These are phyloP conservation scores for Cyclocybe aegerita DNA, from an alignment of 768 basidiomycete genomes.

Conservation along the genomic window DNA sequence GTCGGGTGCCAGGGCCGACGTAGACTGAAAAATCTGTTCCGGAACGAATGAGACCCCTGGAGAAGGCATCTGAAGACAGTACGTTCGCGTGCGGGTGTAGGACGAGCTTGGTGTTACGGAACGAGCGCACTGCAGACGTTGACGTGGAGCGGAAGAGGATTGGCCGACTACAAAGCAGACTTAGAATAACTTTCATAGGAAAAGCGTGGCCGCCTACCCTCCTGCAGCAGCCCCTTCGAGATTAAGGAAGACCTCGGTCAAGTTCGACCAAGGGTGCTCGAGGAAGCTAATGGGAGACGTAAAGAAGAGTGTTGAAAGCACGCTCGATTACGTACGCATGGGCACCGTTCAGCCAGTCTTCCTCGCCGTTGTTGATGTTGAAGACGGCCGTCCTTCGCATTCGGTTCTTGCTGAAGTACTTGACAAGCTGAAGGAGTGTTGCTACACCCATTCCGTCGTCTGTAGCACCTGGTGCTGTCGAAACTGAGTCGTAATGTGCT, in stretches of 20 bases:
- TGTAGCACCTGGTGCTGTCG: slow-evolving; percentile 71
- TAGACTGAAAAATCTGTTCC: slow-evolving; percentile 78
- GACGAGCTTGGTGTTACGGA: slow-evolving; percentile 40
- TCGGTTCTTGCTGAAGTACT: slow-evolving; percentile 48
- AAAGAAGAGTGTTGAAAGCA: background rate
- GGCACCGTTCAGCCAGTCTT: slow-evolving; percentile 74
- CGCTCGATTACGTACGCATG: slow-evolving; percentile 42
- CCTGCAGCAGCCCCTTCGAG: slow-evolving; percentile 81
- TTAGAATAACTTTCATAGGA: background rate
- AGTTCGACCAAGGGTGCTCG: slow-evolving; percentile 71
- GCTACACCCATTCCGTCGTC: slow-evolving; percentile 78
- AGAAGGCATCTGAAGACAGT: slow-evolving; percentile 67
- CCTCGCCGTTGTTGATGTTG: slow-evolving; percentile 87
- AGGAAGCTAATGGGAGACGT: slow-evolving; percentile 47
- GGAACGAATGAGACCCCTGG: slow-evolving; percentile 62
- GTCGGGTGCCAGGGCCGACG: slow-evolving; percentile 24
- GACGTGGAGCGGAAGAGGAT: slow-evolving; percentile 74
- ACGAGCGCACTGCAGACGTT: slow-evolving; percentile 52
- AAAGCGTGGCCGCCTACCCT: slow-evolving; percentile 44
- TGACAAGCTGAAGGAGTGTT: slow-evolving; percentile 64
- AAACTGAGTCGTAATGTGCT: slow-evolving; percentile 82
- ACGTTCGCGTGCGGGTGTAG: slow-evolving; percentile 74
- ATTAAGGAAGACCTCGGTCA: slow-evolving; percentile 71
- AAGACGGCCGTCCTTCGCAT: slow-evolving; percentile 68
- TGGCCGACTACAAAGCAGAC: slow-evolving; percentile 53